Evolutionary conservation across 1,284 basidiomycete genomes (phyloP).

Genomic region (Irpex rosettiformis): DNA sequence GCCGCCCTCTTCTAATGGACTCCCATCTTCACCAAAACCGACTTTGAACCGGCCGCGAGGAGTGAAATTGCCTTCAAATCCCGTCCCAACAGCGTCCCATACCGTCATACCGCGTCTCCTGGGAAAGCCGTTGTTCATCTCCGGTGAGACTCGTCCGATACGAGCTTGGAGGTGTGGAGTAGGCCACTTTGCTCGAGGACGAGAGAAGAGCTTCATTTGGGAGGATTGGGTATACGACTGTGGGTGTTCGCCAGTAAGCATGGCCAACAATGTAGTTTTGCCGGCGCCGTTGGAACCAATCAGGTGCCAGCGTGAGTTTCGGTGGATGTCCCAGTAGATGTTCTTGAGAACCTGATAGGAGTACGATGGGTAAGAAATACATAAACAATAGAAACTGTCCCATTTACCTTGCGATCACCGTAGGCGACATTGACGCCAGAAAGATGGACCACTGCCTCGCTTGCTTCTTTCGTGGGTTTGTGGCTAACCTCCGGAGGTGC

Average conservation of each 20-base stretch:
- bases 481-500: neutral
- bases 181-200: constrained; percentile 60
- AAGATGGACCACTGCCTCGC: constrained; percentile 55
- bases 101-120: constrained; percentile 68
- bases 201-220: constrained; percentile 69
- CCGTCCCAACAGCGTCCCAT: constrained; percentile 78
- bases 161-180: constrained; percentile 51
- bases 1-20: constrained; percentile 26
- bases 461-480: constrained; percentile 7
- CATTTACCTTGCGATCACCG: constrained; percentile 50
- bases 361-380: neutral
- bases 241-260: constrained; percentile 93
- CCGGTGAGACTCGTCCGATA: constrained; percentile 85
- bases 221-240: constrained; percentile 79
- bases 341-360: constrained; percentile 61
- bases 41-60: constrained; percentile 44
- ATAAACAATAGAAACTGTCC: constrained; percentile 1
- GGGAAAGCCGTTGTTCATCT: constrained; percentile 90
- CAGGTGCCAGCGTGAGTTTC: constrained; percentile 85
- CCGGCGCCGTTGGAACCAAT: constrained; percentile 90
- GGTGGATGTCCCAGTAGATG: constrained; percentile 76
- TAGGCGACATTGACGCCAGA: constrained; percentile 73
- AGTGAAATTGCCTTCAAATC: constrained; percentile 79
- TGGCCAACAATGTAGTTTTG: constrained; percentile 92
- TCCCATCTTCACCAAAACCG: constrained; percentile 34